Base-by-base conservation (phyloP, 164 flowering plant species). In the Akebia trifoliata region DNA sequence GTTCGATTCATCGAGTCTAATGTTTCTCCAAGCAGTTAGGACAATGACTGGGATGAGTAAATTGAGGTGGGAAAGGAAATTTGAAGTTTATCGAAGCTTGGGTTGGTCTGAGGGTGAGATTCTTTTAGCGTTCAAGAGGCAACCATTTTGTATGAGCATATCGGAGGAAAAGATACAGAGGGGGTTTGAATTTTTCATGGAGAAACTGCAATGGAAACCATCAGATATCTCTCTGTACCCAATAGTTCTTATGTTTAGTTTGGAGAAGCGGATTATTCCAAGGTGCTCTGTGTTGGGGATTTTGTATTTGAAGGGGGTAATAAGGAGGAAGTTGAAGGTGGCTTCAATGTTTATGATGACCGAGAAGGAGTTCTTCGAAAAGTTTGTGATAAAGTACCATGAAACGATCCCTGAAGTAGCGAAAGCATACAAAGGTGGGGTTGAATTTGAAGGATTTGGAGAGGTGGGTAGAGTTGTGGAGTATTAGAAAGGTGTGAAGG, bases 241-340 rank as follows among this genome's bases (percentile, higher is more conserved):
- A 0, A 1, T 0, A 0, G 0, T 55, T 24, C 15, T 71, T 17
- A 7, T 32, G 1, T 22, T 9, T n/a, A 66, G 65, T 30, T 26
- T 71, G 43, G 64, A 66, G 50, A 66, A 59, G 10, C 53, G 74
- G 35, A 54, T 59, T 15, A 22, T 62, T 2, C 74, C 71, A 2
- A 59, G 71, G 50, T 66, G 62, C 20, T 20, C 20, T 0, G 61
- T 66, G 8, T 15, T 58, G 34, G 30, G 42, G n/a, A 28, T 42
- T 14, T 18, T 71, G 58, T 5, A 43, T 4, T 53, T 54, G 5
- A 54, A 50, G 30, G 64, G 60, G 17, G 10, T 65, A 39, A 26
- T 66, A n/a, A 49, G 31, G 30, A 34, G 40, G 32, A 24, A 48
- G 12, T 35, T 7, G 22, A 44, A 22, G 6, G 26, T 57, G 51